Evolutionary conservation across 495 filamentous ascomycete genomes (phyloP), one percentile per base, ranked within the genome.

Genomic region (Neurospora sp.): DNA sequence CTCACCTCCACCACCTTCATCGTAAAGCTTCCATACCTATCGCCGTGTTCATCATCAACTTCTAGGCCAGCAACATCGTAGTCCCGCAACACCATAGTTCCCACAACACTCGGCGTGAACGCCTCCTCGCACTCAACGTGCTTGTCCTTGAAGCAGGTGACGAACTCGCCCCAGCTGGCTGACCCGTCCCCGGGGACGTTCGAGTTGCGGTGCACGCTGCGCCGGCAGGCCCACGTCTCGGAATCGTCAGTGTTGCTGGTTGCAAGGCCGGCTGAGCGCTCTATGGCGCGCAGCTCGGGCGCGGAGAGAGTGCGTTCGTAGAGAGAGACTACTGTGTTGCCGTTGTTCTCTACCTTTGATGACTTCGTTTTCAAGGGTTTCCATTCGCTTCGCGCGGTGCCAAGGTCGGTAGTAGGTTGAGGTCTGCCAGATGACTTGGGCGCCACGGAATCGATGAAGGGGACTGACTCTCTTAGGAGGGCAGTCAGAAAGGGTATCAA

Each of bases 61-160:
- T 45, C 17, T 27, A 40, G 14, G 17, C 20, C 71, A 80, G 78
- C 71, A 77, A 80, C 76, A 45, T 75, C 71, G 76, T 81, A 82
- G 40, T 84, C 78, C 90, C 90, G 92, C 14, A 79, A 76, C 76
- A 88, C 74, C 27, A 86, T 81, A 31, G 87, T 85, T 22, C 83
- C 84, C n/a, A 88, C 82, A 8, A 93, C 87, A 70, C 85, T 86
- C 16, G 91, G 91, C 40, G 92, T 96, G 78, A 92, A 94, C 53
- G 87, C 87, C 77, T 81, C 85, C 81, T 96, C 93, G 73, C 91
- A 85, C 79, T 87, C 81, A 6, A 86, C 87, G 80, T 95, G 93
- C 69, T 88, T 79, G 14, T 84, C 80, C 74, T 88, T 85, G 75
- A 94, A 80, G 41, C 86, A 87, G 1, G 74, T 73, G 31, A 86